Evolutionary conservation across 1,139 yeast genomes (phyloP), one percentile per base, ranked within the genome.

Genomic region (Taiozyma sp.): DNA sequence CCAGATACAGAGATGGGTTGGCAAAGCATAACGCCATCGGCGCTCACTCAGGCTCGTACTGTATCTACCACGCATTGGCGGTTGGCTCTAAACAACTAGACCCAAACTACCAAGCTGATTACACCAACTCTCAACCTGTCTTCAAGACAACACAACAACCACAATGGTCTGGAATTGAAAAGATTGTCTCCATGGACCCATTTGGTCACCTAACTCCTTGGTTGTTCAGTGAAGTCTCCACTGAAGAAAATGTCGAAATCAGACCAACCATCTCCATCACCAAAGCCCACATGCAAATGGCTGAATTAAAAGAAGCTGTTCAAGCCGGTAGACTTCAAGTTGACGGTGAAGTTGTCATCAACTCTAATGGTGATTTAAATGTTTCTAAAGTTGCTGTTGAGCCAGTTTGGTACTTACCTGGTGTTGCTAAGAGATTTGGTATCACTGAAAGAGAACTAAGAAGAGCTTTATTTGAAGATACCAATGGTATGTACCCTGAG

Each of bases 331-430:
- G 76, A 49, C 64, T 81, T 48, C 57, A 65, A 52, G 81, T 82
- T 24, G 87, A 81, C 62, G 85, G 85, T 48, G 68, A 76, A 39
- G 65, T 81, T 57, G 85, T 81, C 28, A 66, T 80, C 54, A 81
- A 81, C 63, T 69, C 71, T 30, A 66, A 74, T 50, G 87, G 87
- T 57, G 86, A 81, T 58, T 67, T 81, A 61, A 78, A 78, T 29
- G 83, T 80, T 40, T 77, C 84, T 42, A 81, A 81, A 62, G 72
- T 81, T 52, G 87, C 86, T 1, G 81, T 79, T 40, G 87, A 81
- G 59, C 86, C 86, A 13, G 86, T 81, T 40, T 81, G 87, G 86
- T 76, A 79, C 59, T 68, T 81, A 52, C 87, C 87, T 4, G 84
- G 84, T 24, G 83, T 81, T 51, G 87, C 86, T 32, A 72, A 78